These are phyloP conservation scores for Cyclanthera cordifolia DNA, from an alignment of 306 rosid genomes.

Conservation along the genomic window DNA sequence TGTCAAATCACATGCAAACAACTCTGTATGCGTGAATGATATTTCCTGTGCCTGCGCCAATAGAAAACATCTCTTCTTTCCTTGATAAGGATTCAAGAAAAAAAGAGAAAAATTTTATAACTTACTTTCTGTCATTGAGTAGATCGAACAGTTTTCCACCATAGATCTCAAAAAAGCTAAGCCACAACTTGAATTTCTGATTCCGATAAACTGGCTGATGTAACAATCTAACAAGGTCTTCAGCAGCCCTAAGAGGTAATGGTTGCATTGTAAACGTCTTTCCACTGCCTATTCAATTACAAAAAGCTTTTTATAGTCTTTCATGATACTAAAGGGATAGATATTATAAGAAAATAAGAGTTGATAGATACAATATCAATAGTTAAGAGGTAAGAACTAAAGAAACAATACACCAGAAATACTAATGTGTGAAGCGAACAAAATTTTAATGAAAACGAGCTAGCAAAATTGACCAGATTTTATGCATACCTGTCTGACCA, in stretches of 20 bases:
- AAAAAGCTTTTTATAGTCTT: constrained; percentile 19
- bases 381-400: background rate
- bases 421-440: background rate
- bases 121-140: constrained; percentile 85
- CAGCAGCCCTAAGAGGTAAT: constrained; percentile 83
- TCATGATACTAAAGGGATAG: background rate
- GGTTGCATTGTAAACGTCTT: constrained; percentile 97
- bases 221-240: constrained; percentile 74
- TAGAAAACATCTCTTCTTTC: background rate
- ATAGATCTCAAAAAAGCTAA: constrained; percentile 93
- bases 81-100: background rate
- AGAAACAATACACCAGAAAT: background rate
- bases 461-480: background rate
- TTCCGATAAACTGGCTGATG: constrained; percentile 75
- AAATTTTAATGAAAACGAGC: background rate
- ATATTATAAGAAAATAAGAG: no score
- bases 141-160: constrained; percentile 95
- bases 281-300: constrained; percentile 64
- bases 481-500: constrained; percentile 80
- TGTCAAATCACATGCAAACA: background rate
- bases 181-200: constrained; percentile 94
- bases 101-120: constrained; percentile 12
- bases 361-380: background rate
- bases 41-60: background rate
- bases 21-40: background rate